These are phyloP conservation scores for Pseudomonodictys pantanalensis DNA, from an alignment of 495 filamentous ascomycete genomes.

Conservation along the genomic window DNA sequence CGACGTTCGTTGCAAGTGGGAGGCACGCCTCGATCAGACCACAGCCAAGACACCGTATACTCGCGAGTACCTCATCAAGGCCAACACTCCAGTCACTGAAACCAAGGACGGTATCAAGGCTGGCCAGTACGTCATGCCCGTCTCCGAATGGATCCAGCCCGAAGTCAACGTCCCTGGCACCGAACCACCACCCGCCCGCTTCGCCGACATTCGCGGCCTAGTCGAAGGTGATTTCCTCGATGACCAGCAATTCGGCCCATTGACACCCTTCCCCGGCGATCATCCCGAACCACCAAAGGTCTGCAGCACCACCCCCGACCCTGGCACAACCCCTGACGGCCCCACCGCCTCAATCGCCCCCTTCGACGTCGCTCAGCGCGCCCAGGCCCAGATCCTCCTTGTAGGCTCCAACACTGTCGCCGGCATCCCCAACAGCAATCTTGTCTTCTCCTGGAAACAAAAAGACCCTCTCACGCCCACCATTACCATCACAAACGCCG, in stretches of 20 bases:
- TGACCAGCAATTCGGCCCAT: constrained; percentile 32
- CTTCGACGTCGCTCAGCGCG: constrained; percentile 4
- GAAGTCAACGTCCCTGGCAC: constrained; percentile 37
- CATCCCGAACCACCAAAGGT: constrained; percentile 10
- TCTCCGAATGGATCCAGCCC: constrained; percentile 43
- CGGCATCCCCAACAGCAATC: constrained; percentile 11
- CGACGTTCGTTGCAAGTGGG: constrained; percentile 42
- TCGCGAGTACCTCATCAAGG: constrained; percentile 41
- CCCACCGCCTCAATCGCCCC: constrained; percentile 3
- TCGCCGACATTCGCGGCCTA: constrained; percentile 26
- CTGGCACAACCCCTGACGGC: neutral
- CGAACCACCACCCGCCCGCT: constrained; percentile 35
- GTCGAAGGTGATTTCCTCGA: constrained; percentile 33
- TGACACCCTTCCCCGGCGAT: constrained; percentile 35
- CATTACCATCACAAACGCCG: constrained; percentile 21
- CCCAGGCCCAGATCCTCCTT: constrained; percentile 17
- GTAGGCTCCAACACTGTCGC: constrained; percentile 17
- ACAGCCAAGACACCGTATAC: constrained; percentile 33
- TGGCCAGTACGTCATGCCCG: constrained; percentile 43
- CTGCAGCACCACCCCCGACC: constrained; percentile 4
- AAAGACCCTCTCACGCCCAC: constrained; percentile 2
- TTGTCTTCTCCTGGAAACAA: constrained; percentile 24
- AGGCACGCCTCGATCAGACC: constrained; percentile 29
- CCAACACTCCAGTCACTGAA: constrained; percentile 28
- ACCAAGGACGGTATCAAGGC: constrained; percentile 44